Percentiles rank a stretch among this genome's conserved stretches.
phyloP scores from a whole-genome alignment of 495 filamentous ascomycete genomes.

The Aspergillus heteromorphus region DNA sequence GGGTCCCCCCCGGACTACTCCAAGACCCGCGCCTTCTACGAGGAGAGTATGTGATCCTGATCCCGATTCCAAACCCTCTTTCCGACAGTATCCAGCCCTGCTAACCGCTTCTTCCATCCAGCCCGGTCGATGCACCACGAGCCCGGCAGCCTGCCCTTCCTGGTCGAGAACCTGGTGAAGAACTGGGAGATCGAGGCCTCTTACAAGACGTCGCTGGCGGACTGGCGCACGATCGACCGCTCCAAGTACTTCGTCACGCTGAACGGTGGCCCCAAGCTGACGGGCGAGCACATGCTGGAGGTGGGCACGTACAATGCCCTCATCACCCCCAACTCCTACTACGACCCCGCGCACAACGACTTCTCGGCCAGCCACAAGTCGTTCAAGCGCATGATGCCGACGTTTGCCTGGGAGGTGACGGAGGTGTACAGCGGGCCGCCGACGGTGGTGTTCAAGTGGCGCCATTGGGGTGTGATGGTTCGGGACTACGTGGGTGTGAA shows the following conservation, averaged over 20 bases:
- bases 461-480: constrained; percentile 62
- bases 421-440: constrained; percentile 61
- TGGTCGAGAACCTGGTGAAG: constrained; percentile 66
- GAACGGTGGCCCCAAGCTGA: constrained; percentile 50
- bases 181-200: constrained; percentile 69
- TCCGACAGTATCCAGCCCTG: neutral
- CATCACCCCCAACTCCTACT: constrained; percentile 54
- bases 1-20: constrained; percentile 55
- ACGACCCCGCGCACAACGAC: constrained; percentile 51
- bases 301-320: constrained; percentile 67
- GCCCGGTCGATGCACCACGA: no score
- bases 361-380: constrained; percentile 59
- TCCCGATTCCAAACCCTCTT: neutral
- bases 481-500: constrained; percentile 59
- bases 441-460: constrained; percentile 54
- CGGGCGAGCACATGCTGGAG: constrained; percentile 58
- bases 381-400: constrained; percentile 66
- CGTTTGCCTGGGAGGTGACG: constrained; percentile 63
- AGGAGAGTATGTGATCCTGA: constrained; percentile 47
- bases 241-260: constrained; percentile 55
- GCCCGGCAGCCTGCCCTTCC: constrained; percentile 48
- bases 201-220: constrained; percentile 53
- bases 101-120: no score
- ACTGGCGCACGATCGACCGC: constrained; percentile 59
- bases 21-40: constrained; percentile 49